phyloP scores from a whole-genome alignment of 1,284 basidiomycete species.

The Ceratobasidium sp. region DNA sequence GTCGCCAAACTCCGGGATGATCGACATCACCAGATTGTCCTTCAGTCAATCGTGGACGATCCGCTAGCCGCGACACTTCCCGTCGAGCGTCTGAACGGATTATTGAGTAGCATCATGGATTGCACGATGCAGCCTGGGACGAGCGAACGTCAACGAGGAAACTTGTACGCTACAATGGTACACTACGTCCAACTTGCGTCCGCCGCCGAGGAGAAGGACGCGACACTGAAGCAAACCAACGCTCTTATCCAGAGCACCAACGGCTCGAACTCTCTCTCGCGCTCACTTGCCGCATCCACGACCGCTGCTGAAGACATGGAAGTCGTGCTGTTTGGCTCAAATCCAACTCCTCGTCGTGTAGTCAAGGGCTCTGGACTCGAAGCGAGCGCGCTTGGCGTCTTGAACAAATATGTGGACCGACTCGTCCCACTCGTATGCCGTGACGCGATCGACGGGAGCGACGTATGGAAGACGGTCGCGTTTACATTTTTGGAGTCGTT shows the following conservation, averaged over 20 bases:
- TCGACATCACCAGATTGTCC: constrained; percentile 73
- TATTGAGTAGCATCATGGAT: constrained; percentile 84
- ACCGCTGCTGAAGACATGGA: constrained; percentile 15
- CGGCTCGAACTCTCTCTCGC: constrained; percentile 6
- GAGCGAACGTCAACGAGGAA: constrained; percentile 93
- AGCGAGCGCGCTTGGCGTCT: constrained; percentile 70
- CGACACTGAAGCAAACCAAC: constrained; percentile 41
- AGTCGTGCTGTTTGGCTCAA: constrained; percentile 40
- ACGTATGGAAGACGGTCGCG: constrained; percentile 96
- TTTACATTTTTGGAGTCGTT: constrained; percentile 89
- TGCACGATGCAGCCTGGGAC: constrained; percentile 83
- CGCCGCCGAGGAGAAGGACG: constrained; percentile 44
- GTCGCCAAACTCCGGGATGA: constrained; percentile 90
- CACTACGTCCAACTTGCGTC: constrained; percentile 86
- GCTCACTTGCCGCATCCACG: constrained; percentile 21
- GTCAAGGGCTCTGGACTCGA: constrained; percentile 65
- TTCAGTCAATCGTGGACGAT: constrained; percentile 75
- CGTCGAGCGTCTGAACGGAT: constrained; percentile 80
- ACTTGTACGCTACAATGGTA: constrained; percentile 92
- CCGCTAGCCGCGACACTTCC: constrained; percentile 77
- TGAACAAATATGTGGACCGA: constrained; percentile 79
- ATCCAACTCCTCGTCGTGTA: constrained; percentile 28
- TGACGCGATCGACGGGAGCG: constrained; percentile 94
- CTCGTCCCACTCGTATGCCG: constrained; percentile 84
- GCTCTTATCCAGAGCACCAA: constrained; percentile 33